phyloP scores from a whole-genome alignment of 768 basidiomycete genomes.

The Amanita pseudoporphyria region DNA sequence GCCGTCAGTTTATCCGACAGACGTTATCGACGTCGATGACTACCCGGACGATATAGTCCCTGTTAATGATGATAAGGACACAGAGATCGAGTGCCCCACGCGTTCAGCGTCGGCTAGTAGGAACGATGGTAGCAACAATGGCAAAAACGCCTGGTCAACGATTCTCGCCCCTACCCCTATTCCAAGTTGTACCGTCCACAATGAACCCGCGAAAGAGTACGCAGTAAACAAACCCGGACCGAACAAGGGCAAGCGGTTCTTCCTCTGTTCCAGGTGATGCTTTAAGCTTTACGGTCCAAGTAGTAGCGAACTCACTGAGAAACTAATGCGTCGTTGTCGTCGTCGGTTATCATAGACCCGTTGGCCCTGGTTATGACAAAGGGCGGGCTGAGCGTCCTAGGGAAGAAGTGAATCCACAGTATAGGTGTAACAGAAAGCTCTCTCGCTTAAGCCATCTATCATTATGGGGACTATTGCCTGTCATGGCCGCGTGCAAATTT shows the following conservation, averaged over 20 bases:
- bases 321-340: not conserved
- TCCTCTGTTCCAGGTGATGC: slow-evolving; percentile 71
- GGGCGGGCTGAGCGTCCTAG: slow-evolving; percentile 60
- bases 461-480: no score
- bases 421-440: slow-evolving; percentile 70
- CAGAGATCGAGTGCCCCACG: not conserved
- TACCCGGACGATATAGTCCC: not conserved
- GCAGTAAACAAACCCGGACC: slow-evolving; percentile 82
- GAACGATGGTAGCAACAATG: not conserved
- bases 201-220: slow-evolving; percentile 66
- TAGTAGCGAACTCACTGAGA: not conserved
- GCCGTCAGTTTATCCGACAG: slow-evolving; percentile 13
- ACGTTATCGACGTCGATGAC: slow-evolving; percentile 25
- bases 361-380: slow-evolving; percentile 85
- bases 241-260: slow-evolving; percentile 85
- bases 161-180: slow-evolving; percentile 61
- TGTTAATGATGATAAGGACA: not conserved
- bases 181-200: slow-evolving; percentile 63
- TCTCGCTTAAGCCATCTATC: no score
- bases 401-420: slow-evolving; percentile 71
- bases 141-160: slow-evolving; percentile 49
- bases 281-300: not conserved
- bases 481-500: no score
- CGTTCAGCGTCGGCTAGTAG: not conserved
- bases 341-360: slow-evolving; percentile 55